Evolutionary conservation across 2,329 filamentous ascomycete genomes (phyloP).

Genomic region (Ceratocystis smalleyi): DNA sequence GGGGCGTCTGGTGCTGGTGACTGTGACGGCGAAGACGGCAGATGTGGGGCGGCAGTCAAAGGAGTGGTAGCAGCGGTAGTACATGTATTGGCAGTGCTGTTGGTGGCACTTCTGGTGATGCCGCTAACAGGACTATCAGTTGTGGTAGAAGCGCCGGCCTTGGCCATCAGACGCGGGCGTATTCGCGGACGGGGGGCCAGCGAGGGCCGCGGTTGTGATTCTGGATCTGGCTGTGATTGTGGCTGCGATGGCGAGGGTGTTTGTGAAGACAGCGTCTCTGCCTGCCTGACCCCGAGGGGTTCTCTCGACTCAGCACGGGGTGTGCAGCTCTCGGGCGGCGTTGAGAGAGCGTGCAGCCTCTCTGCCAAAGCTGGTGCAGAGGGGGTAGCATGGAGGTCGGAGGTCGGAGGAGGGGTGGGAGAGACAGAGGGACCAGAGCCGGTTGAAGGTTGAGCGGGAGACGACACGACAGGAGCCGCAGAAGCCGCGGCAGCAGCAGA

Average conservation of each 20-base stretch:
- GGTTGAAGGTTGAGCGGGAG: not conserved
- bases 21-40: not conserved
- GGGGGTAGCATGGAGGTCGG: not conserved
- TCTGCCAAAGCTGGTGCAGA: not conserved
- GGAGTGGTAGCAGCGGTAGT: not conserved
- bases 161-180: not conserved
- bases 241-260: not conserved
- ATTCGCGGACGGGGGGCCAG: not conserved
- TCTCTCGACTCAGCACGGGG: not conserved
- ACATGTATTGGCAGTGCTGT: not conserved
- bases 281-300: not conserved
- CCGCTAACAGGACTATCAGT: not conserved
- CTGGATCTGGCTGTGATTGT: not conserved
- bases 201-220: not conserved
- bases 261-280: not conserved
- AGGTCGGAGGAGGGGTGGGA: not conserved
- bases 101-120: not conserved
- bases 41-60: constrained; percentile 4
- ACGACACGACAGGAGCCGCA: not conserved
- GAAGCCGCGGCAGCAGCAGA: constrained; percentile 20
- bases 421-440: not conserved
- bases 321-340: not conserved
- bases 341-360: not conserved
- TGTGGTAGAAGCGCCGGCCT: not conserved
- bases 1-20: not conserved